phyloP scores from a whole-genome alignment of 2,329 filamentous ascomycete species.

The Cladosporium halotolerans region DNA sequence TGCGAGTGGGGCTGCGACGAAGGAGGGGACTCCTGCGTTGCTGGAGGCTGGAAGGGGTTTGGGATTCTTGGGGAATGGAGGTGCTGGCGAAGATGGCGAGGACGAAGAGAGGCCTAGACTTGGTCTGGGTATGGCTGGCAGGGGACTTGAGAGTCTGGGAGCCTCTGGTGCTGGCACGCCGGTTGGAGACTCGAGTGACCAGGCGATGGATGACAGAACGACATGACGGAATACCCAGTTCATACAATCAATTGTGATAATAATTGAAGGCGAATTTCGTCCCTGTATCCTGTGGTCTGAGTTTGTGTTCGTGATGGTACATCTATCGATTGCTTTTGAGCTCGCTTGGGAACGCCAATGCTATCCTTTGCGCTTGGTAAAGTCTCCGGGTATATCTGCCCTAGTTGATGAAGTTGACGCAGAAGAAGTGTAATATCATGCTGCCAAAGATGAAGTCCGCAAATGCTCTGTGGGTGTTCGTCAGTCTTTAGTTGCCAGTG shows the following conservation, averaged over 20 bases:
- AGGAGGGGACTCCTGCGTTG: conserved; percentile 5
- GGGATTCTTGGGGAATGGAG: neutral
- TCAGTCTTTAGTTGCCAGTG: neutral
- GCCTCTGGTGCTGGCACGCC: neutral
- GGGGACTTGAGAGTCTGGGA: conserved; percentile 8
- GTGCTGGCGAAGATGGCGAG: conserved; percentile 5
- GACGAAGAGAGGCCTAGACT: neutral
- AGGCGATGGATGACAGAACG: conserved; percentile 5
- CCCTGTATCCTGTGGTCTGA: neutral
- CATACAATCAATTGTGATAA: neutral
- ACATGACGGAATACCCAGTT: neutral
- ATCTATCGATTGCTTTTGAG: neutral
- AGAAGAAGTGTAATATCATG: conserved; percentile 96
- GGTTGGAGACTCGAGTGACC: neutral
- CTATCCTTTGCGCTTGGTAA: too few species aligned
- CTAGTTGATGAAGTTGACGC: conserved; percentile 99
- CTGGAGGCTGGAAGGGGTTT: neutral
- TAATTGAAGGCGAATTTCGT: neutral
- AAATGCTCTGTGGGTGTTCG: conserved; percentile 63
- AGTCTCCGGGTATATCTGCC: neutral
- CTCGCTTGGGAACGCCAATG: neutral
- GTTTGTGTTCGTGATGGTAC: conserved; percentile 6
- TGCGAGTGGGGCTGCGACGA: neutral
- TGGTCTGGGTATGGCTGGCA: conserved; percentile 6
- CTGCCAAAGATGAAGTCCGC: conserved; percentile 94